Conservation (phyloP, 768 basidiomycete species). For the Strobilomyces echinocephalus region DNA sequence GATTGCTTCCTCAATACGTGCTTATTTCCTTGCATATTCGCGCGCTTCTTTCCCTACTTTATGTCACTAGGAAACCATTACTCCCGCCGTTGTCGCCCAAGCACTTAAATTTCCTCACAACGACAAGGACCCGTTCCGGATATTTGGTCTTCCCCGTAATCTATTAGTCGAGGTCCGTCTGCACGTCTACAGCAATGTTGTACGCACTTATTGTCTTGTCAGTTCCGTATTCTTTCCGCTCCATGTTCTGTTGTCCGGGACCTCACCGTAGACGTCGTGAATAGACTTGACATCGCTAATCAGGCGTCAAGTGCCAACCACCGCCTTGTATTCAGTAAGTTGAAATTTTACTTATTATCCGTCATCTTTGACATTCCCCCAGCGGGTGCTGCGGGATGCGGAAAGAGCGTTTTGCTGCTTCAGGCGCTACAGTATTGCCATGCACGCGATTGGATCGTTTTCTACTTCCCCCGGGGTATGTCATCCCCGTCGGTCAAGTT, state of each 20-base stretch:
- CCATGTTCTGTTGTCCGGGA: slow-evolving; percentile 72
- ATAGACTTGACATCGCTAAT: slow-evolving; percentile 50
- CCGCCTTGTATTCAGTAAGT: slow-evolving; percentile 64
- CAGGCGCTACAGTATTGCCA: slow-evolving; percentile 71
- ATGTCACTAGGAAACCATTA: slow-evolving; percentile 29
- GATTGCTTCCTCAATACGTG: not conserved
- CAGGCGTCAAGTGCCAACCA: slow-evolving; percentile 45
- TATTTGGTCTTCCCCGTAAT: slow-evolving; percentile 69
- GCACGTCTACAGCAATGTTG: not conserved
- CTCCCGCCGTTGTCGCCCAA: slow-evolving; percentile 37
- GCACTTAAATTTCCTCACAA: slow-evolving; percentile 42
- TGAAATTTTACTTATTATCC: not conserved
- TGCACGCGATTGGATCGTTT: slow-evolving; percentile 67
- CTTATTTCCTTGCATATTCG: not conserved
- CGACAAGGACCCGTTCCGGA: slow-evolving; percentile 48
- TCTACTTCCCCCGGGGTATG: slow-evolving; percentile 80
- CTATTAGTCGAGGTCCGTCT: slow-evolving; percentile 63
- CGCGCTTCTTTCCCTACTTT: not conserved
- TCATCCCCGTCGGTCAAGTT: not conserved
- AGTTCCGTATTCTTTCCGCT: slow-evolving; percentile 67
- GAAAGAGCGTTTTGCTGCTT: slow-evolving; percentile 75
- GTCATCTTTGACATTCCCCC: slow-evolving; percentile 2
- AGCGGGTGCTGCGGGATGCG: slow-evolving; percentile 74
- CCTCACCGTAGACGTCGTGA: slow-evolving; percentile 52
- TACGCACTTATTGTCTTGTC: not conserved